Base-by-base conservation (phyloP, 129 eudicot genomes). In the Artemisia argyi region DNA sequence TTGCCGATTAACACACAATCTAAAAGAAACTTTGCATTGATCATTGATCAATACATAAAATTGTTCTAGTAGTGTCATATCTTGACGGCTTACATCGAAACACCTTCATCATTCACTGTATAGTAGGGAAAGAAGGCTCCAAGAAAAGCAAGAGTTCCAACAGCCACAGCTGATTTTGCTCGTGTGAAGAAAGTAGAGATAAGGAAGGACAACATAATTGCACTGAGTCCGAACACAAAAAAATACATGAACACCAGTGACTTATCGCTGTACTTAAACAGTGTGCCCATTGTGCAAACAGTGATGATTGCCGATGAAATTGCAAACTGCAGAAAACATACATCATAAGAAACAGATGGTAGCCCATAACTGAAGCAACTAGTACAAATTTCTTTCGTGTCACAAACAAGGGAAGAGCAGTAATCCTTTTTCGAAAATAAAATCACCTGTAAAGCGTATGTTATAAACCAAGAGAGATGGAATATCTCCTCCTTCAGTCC, bases 141-240 rank as follows among this genome's bases (percentile, higher is more conserved):
- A 42, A 95, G 91, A 78, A 95, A 95, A 60, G 99, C 79, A 83
- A 95, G 96, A 22, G 97, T 91, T 71, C 99, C 99, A 72, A 95
- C 99, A 42, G 99, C 96, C 68, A 95, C 97, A 30, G 99, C 99
- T 68, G 99, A 91, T 86, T 88, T 95, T 78, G 99, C 97, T 83
- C 99, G 85, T 30, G 94, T 83, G 84, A 95, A 95, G 88, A 88
- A 95, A 46, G 99, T 86, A 14, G 97, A 88, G 62, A 95, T 95
- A 80, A 95, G 56, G 69, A 91, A 95, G 30, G 99, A 85, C 49
- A 95, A 66, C 83, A 87, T 95, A 73, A 95, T 95, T 53, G 96
- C 91, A 77, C 97, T 95, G 75, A 95, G 85, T 62, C 99, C 99
- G 70, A 95, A 95, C 73, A 82, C 66, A 80, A 95, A 95, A 94